Conservation (phyloP, 495 filamentous ascomycete genomes). For the Jackrogersella minutella region DNA sequence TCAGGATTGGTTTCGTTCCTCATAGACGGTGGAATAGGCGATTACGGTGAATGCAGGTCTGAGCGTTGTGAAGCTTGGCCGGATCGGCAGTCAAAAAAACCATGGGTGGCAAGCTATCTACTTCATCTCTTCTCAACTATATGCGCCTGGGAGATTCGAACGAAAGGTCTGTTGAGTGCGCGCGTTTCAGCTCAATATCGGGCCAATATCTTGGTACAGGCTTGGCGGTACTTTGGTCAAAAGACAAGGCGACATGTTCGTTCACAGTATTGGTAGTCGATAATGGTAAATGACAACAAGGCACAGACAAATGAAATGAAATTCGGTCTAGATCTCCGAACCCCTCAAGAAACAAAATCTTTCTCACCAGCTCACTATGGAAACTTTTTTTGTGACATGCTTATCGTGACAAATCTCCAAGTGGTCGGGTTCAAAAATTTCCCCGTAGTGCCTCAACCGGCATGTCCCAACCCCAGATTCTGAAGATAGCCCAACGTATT, state of each 20-base stretch:
- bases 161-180: slow-evolving; percentile 23
- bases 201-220: slow-evolving; percentile 39
- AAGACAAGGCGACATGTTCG: slow-evolving; percentile 35
- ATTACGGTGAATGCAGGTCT: slow-evolving; percentile 19
- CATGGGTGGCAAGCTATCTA: slow-evolving; percentile 23
- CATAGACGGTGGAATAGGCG: slow-evolving; percentile 36
- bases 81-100: slow-evolving; percentile 31
- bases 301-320: slow-evolving; percentile 39
- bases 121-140: slow-evolving; percentile 40
- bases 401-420: slow-evolving; percentile 25
- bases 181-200: slow-evolving; percentile 37
- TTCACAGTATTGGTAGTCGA: slow-evolving; percentile 41
- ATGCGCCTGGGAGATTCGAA: slow-evolving; percentile 5
- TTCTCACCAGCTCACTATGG: background rate
- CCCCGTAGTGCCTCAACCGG: slow-evolving; percentile 25
- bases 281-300: slow-evolving; percentile 37
- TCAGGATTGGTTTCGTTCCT: slow-evolving; percentile 29
- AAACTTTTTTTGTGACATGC: slow-evolving; percentile 9
- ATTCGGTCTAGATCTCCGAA: slow-evolving; percentile 24
- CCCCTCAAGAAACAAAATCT: slow-evolving; percentile 7
- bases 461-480: slow-evolving; percentile 25
- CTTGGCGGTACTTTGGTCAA: slow-evolving; percentile 39
- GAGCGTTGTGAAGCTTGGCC: slow-evolving; percentile 33
- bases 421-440: slow-evolving; percentile 30
- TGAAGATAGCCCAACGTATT: slow-evolving; percentile 3